phyloP scores from a whole-genome alignment of 2,329 filamentous ascomycete genomes.

The Boeremia exigua region DNA sequence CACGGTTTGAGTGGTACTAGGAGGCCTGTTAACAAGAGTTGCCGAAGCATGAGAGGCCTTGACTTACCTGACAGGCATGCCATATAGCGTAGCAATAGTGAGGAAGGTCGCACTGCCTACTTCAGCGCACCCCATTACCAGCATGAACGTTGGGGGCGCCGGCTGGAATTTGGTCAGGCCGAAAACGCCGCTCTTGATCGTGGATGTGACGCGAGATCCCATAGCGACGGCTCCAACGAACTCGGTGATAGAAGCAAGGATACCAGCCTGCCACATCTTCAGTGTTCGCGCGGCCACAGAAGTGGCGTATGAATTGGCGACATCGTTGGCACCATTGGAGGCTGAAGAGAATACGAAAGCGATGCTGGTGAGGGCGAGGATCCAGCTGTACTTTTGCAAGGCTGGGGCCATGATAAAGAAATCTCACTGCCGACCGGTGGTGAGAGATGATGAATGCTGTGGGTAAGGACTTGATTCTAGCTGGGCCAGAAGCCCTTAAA shows the following conservation, averaged over 20 bases:
- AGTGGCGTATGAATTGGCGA: constrained; percentile 61
- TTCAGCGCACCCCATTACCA: constrained; percentile 65
- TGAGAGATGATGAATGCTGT: neutral
- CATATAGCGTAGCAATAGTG: constrained; percentile 59
- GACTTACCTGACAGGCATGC: constrained; percentile 57
- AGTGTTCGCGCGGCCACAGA: constrained; percentile 58
- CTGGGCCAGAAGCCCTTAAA: neutral
- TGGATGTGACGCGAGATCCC: constrained; percentile 63
- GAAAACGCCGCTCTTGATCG: constrained; percentile 67
- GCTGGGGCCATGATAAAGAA: constrained; percentile 4
- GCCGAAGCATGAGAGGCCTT: fast-evolving
- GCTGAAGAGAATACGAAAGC: constrained; percentile 47
- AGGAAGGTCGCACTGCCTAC: constrained; percentile 62
- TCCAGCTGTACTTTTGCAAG: constrained; percentile 46
- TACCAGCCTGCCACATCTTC: constrained; percentile 59
- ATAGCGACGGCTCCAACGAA: constrained; percentile 60
- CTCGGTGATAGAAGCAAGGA: constrained; percentile 59
- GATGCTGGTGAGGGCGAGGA: constrained; percentile 50
- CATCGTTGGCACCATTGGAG: constrained; percentile 57
- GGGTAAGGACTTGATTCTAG: neutral
- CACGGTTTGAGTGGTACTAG: constrained; percentile 66
- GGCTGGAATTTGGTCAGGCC: constrained; percentile 54
- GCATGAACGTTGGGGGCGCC: constrained; percentile 61
- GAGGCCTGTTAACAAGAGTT: neutral
- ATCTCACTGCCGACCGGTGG: neutral